These are phyloP conservation scores for Papilionanthe hybrid DNA, from an alignment of 116 monocot genomes.

Conservation along the genomic window DNA sequence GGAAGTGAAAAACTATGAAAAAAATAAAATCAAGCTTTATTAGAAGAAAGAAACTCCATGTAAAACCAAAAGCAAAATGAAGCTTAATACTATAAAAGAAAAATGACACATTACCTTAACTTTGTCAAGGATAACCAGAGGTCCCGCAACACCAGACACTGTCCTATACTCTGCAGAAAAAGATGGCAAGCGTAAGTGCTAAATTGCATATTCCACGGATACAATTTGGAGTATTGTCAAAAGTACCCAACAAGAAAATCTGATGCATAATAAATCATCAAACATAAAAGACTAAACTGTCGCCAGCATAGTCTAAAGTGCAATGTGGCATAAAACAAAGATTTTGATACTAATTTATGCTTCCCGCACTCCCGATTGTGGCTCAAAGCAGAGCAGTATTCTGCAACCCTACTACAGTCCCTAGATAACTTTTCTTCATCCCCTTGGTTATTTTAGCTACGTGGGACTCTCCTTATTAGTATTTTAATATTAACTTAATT, in stretches of 20 bases:
- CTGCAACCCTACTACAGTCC: too few relatives aligned
- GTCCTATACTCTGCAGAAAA: constrained; percentile 82
- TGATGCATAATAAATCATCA: background rate
- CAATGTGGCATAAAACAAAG: too few relatives aligned
- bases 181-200: background rate
- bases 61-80: too few relatives aligned
- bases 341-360: too few relatives aligned
- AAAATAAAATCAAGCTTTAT: background rate
- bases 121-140: constrained; percentile 95
- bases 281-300: too few relatives aligned
- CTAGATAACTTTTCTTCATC: too few relatives aligned
- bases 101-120: constrained; percentile 63
- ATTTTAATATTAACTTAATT: too few relatives aligned
- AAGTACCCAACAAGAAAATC: background rate
- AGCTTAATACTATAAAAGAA: constrained; percentile 2
- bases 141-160: constrained; percentile 91
- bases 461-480: too few relatives aligned
- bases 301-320: too few relatives aligned
- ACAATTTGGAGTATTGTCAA: background rate
- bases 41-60: background rate
- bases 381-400: too few relatives aligned
- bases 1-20: background rate
- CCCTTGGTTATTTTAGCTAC: too few relatives aligned
- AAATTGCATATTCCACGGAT: background rate
- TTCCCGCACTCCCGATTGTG: too few relatives aligned